These are phyloP conservation scores for Penicillium roqueforti DNA, from an alignment of 495 filamentous ascomycete species.

Conservation along the genomic window DNA sequence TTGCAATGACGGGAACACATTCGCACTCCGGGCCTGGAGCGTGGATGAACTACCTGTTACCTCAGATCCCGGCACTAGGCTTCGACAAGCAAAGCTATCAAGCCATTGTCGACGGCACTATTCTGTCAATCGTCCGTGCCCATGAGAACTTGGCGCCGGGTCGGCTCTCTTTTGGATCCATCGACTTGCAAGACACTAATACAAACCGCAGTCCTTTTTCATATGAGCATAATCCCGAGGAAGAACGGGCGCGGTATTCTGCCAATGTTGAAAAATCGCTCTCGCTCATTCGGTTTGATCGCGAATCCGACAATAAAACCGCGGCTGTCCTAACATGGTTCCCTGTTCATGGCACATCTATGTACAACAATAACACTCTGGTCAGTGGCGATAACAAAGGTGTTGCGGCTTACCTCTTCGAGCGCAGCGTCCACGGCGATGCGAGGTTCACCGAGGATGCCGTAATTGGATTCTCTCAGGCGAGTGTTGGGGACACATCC, in stretches of 20 bases:
- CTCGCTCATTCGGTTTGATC: conserved; percentile 77
- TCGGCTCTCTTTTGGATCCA: conserved; percentile 65
- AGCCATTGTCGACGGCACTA: conserved; percentile 83
- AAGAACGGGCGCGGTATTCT: conserved; percentile 71
- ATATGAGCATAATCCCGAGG: conserved; percentile 82
- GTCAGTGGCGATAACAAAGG: conserved; percentile 96
- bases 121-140: conserved; percentile 75
- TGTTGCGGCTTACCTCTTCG: conserved; percentile 82
- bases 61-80: conserved; percentile 86
- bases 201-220: conserved; percentile 87
- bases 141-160: conserved; percentile 73
- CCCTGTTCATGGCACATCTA: conserved; percentile 86
- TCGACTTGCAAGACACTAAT: conserved; percentile 76
- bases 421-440: conserved; percentile 59
- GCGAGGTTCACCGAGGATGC: conserved; percentile 60
- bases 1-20: conserved; percentile 91
- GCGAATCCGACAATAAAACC: conserved; percentile 65
- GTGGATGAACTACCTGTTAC: conserved; percentile 94
- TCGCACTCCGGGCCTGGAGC: conserved; percentile 89
- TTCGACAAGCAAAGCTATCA: conserved; percentile 87
- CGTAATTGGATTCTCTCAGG: conserved; percentile 91
- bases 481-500: conserved; percentile 88
- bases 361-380: conserved; percentile 90
- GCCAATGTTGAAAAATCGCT: conserved; percentile 81
- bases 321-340: conserved; percentile 88